Percentiles rank a stretch among this genome's conserved stretches.
phyloP scores from a whole-genome alignment of 1,284 basidiomycete genomes.

The Leccinum pachyderme region DNA sequence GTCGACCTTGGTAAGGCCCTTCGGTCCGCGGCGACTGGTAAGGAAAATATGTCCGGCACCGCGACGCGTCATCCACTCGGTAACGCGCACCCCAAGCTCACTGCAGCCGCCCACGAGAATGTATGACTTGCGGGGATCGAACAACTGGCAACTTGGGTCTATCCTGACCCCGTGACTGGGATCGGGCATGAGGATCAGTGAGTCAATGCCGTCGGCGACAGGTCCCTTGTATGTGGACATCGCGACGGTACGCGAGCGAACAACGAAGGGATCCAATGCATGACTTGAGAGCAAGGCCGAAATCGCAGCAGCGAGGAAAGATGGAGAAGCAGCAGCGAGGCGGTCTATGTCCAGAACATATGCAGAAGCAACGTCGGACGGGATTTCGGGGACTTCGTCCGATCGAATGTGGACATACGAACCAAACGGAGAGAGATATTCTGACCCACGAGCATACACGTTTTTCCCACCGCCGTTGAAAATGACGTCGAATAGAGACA shows the following conservation, averaged over 20 bases:
- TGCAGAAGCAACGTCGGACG: constrained; percentile 13
- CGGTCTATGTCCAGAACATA: constrained; percentile 19
- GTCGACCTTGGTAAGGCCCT: constrained; percentile 26
- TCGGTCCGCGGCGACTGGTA: constrained; percentile 31
- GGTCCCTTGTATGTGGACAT: constrained; percentile 11
- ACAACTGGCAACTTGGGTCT: constrained; percentile 28
- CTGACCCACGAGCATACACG: constrained; percentile 15
- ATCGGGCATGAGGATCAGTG: constrained; percentile 18
- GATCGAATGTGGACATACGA: constrained; percentile 25
- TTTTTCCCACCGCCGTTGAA: constrained; percentile 25
- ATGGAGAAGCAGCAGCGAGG: constrained; percentile 15
- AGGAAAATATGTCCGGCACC: constrained; percentile 31
- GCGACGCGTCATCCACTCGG: constrained; percentile 30
- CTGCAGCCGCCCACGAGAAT: constrained; percentile 32
- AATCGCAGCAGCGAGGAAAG: constrained; percentile 14
- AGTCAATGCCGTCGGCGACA: constrained; percentile 1
- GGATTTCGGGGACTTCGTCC: constrained; percentile 17
- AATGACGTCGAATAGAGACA: constrained; percentile 24
- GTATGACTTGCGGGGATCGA: constrained; percentile 32
- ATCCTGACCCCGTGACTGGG: constrained; percentile 7
- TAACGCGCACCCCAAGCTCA: constrained; percentile 32
- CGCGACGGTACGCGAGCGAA: constrained; percentile 8
- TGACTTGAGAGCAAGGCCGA: constrained; percentile 18
- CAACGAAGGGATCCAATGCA: constrained; percentile 12
- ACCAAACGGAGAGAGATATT: constrained; percentile 27